phyloP scores from a whole-genome alignment of 2,329 filamentous ascomycete species.

The Drechmeria coniospora region DNA sequence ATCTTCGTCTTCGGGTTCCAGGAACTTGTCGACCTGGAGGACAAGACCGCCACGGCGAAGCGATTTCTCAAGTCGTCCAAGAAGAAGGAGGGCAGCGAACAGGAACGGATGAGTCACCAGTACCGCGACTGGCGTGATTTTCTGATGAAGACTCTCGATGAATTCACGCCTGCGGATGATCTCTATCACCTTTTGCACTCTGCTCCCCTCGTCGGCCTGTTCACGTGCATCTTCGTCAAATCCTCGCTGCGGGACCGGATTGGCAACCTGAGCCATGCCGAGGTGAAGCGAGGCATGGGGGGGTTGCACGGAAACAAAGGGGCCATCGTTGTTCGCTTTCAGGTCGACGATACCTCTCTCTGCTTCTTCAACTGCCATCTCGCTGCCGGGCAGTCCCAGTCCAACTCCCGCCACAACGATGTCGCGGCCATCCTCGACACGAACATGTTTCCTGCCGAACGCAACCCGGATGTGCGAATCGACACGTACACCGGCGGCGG shows the following conservation, averaged over 20 bases:
- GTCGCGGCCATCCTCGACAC: conserved; percentile 79
- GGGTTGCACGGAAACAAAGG: conserved; percentile 95
- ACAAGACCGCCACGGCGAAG: conserved; percentile 96
- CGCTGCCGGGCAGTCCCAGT: conserved; percentile 83
- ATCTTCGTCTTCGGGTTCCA: conserved; percentile 95
- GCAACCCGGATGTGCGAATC: conserved; percentile 48
- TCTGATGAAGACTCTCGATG: conserved; percentile 65
- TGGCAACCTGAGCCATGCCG: conserved; percentile 58
- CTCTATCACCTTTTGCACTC: conserved; percentile 79
- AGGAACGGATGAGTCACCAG: conserved; percentile 90
- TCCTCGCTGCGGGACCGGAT: conserved; percentile 62
- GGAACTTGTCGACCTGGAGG: conserved; percentile 92
- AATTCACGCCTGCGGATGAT: conserved; percentile 61
- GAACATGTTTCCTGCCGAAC: conserved; percentile 55
- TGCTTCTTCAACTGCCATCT: conserved; percentile 98
- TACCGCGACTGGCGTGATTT: conserved; percentile 96
- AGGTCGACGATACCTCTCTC: conserved; percentile 82
- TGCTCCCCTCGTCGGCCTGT: conserved; percentile 75
- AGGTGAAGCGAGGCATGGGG: conserved; percentile 93
- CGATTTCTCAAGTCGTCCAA: conserved; percentile 73
- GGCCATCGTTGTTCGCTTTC: conserved; percentile 79
- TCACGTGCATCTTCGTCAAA: conserved; percentile 92
- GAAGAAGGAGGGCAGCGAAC: conserved; percentile 65
- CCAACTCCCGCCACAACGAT: conserved; percentile 82
- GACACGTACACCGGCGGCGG: conserved; percentile 84